Percentiles rank a stretch among this genome's conserved stretches.
Conservation (phyloP, 192 early-diverging fungal species). For the Podila epicladia region DNA sequence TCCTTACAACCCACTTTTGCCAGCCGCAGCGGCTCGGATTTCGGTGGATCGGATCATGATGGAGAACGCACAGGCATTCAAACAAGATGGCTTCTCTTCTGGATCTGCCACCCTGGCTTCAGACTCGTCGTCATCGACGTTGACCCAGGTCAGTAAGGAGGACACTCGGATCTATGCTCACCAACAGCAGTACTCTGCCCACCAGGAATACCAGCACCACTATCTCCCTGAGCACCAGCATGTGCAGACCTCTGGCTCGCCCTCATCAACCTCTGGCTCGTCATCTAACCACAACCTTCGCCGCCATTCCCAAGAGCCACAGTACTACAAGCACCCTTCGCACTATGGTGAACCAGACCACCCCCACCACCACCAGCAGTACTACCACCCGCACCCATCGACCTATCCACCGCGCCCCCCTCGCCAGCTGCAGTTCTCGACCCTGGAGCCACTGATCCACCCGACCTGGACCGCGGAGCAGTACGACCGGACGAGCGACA, state of each 20-base stretch:
- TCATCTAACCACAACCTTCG: neutral
- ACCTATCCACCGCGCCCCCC: slow-evolving; percentile 30
- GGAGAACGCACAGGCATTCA: neutral
- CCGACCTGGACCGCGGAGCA: slow-evolving; percentile 77
- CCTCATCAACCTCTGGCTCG: neutral
- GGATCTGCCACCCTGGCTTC: slow-evolving; percentile 9
- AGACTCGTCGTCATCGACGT: slow-evolving; percentile 1
- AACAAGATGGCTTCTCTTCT: neutral
- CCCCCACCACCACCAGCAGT: slow-evolving; percentile 15
- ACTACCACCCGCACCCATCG: slow-evolving; percentile 27
- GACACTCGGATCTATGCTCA: neutral
- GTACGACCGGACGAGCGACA: slow-evolving; percentile 91
- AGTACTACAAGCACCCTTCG: neutral
- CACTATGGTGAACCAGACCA: neutral
- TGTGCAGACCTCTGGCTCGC: neutral
- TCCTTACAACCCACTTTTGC: slow-evolving; percentile 18
- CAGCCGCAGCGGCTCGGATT: slow-evolving; percentile 27
- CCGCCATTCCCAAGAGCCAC: neutral
- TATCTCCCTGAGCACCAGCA: slow-evolving; percentile 3
- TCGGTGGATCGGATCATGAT: slow-evolving; percentile 27
- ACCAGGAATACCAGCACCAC: slow-evolving; percentile 6
- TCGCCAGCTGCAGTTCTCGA: slow-evolving; percentile 57
- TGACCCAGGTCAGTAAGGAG: neutral
- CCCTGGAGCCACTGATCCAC: slow-evolving; percentile 60
- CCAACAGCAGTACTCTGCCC: slow-evolving; percentile 3